These are phyloP conservation scores for Symbiodinium natans DNA, from an alignment of 73 alveolate species.

Conservation along the genomic window DNA sequence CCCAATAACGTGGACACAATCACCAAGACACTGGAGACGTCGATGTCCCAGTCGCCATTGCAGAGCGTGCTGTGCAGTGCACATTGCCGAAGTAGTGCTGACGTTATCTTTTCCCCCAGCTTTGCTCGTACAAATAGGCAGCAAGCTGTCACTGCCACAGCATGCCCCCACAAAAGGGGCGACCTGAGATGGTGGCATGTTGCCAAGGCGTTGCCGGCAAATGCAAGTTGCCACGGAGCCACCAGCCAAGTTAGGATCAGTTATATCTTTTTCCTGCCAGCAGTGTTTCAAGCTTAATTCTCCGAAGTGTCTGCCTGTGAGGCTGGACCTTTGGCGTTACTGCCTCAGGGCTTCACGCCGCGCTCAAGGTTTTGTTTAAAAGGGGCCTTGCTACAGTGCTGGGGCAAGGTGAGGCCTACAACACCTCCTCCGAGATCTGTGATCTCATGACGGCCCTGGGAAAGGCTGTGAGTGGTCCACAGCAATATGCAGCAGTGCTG, in stretches of 20 bases:
- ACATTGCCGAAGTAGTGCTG: too few relatives aligned
- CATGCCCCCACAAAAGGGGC: too few relatives aligned
- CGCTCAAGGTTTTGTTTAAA: too few relatives aligned
- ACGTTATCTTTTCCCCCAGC: too few relatives aligned
- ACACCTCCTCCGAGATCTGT: slow-evolving; percentile 74
- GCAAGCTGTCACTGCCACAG: too few relatives aligned
- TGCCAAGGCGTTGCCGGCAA: slow-evolving; percentile 91
- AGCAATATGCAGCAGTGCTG: too few relatives aligned
- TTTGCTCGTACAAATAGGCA: too few relatives aligned
- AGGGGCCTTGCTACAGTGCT: too few relatives aligned
- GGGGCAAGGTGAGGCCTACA: slow-evolving; percentile 87
- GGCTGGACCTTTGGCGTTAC: slow-evolving; percentile 15
- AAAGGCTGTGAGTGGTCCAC: not conserved
- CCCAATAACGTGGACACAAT: slow-evolving; percentile 90
- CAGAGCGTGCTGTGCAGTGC: too few relatives aligned
- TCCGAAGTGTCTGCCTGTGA: not conserved
- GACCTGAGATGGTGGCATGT: too few relatives aligned
- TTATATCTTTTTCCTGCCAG: too few relatives aligned
- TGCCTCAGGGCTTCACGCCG: not conserved
- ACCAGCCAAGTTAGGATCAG: not conserved
- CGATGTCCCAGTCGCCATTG: not conserved
- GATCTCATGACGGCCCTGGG: slow-evolving; percentile 73
- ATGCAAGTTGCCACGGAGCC: slow-evolving; percentile 91
- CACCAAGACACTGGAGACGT: slow-evolving; percentile 93
- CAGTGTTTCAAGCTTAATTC: too few relatives aligned